Base-by-base conservation (phyloP, 345 rosid species). In the Turnera subulata region DNA sequence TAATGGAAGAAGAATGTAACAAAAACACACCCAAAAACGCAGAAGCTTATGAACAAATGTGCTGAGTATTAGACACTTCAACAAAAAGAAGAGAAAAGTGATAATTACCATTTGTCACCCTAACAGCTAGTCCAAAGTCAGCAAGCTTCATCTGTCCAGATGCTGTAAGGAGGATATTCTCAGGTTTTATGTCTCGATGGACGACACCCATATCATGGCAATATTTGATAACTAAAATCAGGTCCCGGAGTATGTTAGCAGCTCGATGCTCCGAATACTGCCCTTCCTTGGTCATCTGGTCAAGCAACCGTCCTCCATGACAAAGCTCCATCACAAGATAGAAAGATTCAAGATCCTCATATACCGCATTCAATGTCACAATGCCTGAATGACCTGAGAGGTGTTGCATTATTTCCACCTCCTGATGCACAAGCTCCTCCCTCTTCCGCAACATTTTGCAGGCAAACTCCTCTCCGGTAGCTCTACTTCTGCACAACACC, bases 311-410 rank as follows among this genome's bases (percentile, higher is more conserved):
- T 15, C 65, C 58, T 15, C 50, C 65, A 2, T 40, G 29, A 16
- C 57, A 61, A n/a, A 61, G 65, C 42, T 61, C 56, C 57, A 61
- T 61, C n/a, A 61, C 50, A 29, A 61, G 65, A 61, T 51, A 61
- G 26, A 50, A 61, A 13, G 39, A 40, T 29, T 61, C 42, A 20
- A 37, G 1, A 43, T 61, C 57, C n/a, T n/a, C n/a, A n/a, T n/a
- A n/a, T n/a, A 42, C 65, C 2, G 42, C 50, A 56, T 42, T 61
- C 43, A 61, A 26, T 26, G 65, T 61, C n/a, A 51, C 65, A 42
- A 61, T 16, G 26, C 65, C 65, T 50, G 50, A 50, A 61, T 51
- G 65, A 51, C 65, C 65, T 50, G 57, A 61, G 45, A 61, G 57
- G 54, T 61, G 65, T 43, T 61, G 65, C 65, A 61, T 50, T 50